Percentiles rank a stretch among this genome's conserved stretches.
Conservation (phyloP, 2,329 filamentous ascomycete species). For the Stagonosporopsis rhizophila region DNA sequence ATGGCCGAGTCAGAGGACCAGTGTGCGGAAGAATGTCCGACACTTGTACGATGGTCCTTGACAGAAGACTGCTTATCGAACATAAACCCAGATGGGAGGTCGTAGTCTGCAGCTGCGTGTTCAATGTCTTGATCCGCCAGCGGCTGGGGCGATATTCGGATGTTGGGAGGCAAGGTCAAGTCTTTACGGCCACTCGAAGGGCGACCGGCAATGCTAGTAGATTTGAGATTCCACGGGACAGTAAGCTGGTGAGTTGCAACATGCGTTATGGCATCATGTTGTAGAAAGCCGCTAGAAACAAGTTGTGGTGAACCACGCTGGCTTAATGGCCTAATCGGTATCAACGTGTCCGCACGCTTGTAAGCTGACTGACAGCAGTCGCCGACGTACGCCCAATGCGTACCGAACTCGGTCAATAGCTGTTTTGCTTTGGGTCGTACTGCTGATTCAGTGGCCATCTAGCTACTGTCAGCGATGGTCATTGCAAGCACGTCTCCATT, state of each 20-base stretch:
- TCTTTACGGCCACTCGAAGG: neutral
- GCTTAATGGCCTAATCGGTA: neutral
- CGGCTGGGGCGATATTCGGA: neutral
- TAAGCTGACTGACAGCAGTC: neutral
- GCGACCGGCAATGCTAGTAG: neutral
- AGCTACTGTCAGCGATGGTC: neutral
- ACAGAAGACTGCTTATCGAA: neutral
- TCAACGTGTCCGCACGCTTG: neutral
- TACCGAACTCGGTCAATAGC: neutral
- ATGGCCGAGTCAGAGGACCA: neutral
- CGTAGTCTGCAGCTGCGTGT: neutral
- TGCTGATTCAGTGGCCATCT: neutral
- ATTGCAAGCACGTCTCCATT: neutral
- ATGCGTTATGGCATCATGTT: neutral
- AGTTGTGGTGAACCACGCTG: neutral
- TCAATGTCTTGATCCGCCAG: neutral
- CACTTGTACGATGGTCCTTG: neutral
- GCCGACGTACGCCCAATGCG: neutral
- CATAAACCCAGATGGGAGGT: too few relatives aligned
- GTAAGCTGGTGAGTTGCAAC: neutral
- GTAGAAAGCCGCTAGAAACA: neutral
- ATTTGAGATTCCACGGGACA: neutral
- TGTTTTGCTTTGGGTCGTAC: neutral
- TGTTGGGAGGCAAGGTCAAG: neutral
- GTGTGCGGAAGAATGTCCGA: neutral